Evolutionary conservation across 176 grass and related monocot species (phyloP).

Genomic region (Alopecurus myosuroides): DNA sequence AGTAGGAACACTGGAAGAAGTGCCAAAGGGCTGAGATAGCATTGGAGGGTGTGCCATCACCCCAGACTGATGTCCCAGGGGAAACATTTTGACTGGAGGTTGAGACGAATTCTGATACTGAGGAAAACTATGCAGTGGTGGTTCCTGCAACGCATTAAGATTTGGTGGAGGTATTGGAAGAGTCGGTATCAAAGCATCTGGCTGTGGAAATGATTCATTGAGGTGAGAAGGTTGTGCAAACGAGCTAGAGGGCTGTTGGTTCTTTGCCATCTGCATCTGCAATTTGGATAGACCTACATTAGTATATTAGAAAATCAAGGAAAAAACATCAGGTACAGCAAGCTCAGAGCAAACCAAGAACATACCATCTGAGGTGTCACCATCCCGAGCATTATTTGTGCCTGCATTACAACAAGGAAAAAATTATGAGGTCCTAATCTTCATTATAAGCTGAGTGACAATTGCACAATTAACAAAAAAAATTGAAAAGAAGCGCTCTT

Average conservation of each 20-base stretch:
- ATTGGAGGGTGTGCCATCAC: slow-evolving; percentile 21
- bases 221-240: slow-evolving; percentile 47
- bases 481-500: slow-evolving; percentile 4
- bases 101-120: slow-evolving; percentile 43
- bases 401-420: slow-evolving; percentile 47
- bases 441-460: not conserved
- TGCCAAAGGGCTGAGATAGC: slow-evolving; percentile 37
- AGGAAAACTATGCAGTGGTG: slow-evolving; percentile 44
- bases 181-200: slow-evolving; percentile 32
- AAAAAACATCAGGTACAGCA: slow-evolving; percentile 1
- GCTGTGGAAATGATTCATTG: slow-evolving; percentile 49
- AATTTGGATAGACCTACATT: slow-evolving; percentile 27
- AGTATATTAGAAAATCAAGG: slow-evolving; percentile 17
- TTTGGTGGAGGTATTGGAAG: slow-evolving; percentile 38
- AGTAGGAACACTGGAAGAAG: slow-evolving; percentile 44
- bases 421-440: not conserved
- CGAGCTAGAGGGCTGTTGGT: slow-evolving; percentile 38
- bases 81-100: slow-evolving; percentile 33
- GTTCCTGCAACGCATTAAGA: slow-evolving; percentile 45
- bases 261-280: slow-evolving; percentile 95
- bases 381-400: slow-evolving; percentile 95
- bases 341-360: slow-evolving; percentile 19
- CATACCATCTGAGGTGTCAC: slow-evolving; percentile 76
- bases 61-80: slow-evolving; percentile 34
- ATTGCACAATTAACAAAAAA: slow-evolving; percentile 2